phyloP scores from a whole-genome alignment of 2,329 filamentous ascomycete genomes.

The Pseudogymnoascus pannorum region DNA sequence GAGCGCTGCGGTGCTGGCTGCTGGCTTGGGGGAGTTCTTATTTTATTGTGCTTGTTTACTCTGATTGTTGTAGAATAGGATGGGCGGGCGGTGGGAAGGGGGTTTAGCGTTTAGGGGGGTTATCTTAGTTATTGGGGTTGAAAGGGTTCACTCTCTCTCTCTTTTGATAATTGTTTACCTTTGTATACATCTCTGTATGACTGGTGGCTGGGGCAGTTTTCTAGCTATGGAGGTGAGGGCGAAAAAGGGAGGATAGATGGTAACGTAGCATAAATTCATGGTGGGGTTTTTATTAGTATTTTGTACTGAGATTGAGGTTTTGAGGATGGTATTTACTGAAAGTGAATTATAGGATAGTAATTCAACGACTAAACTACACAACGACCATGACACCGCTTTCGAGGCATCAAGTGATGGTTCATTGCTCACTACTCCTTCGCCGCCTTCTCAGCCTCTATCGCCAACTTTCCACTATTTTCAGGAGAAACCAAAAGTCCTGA shows the following conservation, averaged over 20 bases:
- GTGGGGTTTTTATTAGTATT: neutral
- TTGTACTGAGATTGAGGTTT: neutral
- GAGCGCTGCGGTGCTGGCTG: constrained; percentile 1
- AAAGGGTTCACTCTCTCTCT: neutral
- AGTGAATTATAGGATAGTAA: no score
- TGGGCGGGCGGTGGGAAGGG: neutral
- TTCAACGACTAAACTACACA: no score
- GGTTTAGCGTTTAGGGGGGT: neutral
- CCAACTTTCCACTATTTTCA: neutral
- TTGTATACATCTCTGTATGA: neutral
- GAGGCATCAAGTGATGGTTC: neutral
- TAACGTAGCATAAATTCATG: no score
- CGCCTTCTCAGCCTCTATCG: neutral
- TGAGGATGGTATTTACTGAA: no score
- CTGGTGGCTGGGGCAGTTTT: neutral
- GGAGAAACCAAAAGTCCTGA: neutral
- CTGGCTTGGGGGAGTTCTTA: neutral
- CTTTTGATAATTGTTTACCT: neutral
- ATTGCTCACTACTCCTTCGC: neutral
- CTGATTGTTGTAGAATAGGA: constrained; percentile 3
- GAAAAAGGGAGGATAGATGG: neutral
- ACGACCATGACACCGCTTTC: no score
- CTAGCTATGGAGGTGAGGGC: neutral
- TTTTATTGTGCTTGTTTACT: neutral
- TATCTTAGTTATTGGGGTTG: neutral